phyloP scores from a whole-genome alignment of 192 early-diverging fungal genomes.

The Coemansia sp. region DNA sequence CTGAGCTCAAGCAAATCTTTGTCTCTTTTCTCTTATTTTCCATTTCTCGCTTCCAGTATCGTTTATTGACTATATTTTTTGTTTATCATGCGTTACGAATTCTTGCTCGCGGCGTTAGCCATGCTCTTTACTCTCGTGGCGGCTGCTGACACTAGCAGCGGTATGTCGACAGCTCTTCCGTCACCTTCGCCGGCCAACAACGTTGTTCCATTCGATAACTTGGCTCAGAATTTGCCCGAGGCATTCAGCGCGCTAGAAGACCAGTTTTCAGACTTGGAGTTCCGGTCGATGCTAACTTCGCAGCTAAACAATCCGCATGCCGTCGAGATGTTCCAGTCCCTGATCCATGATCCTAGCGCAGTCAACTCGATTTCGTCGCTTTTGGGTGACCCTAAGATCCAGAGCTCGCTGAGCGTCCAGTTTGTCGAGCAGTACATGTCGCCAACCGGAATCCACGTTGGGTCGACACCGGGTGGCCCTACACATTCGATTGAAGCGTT shows the following conservation, averaged over 20 bases:
- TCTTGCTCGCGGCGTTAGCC: neutral
- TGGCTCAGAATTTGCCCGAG: conserved; percentile 52
- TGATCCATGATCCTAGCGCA: conserved; percentile 47
- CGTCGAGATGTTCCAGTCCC: conserved; percentile 55
- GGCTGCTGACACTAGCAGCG: conserved; percentile 10
- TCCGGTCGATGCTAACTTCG: conserved; percentile 45
- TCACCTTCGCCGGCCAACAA: conserved; percentile 3
- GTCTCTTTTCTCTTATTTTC: neutral
- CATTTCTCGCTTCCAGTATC: neutral
- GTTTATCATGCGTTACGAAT: neutral
- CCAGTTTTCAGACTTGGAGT: conserved; percentile 41
- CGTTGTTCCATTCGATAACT: conserved; percentile 45
- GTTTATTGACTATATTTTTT: neutral
- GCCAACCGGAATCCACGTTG: conserved; percentile 1
- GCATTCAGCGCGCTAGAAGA: conserved; percentile 46
- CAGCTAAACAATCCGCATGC: conserved; percentile 53
- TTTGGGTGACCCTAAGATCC: conserved; percentile 45
- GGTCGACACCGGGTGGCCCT: neutral
- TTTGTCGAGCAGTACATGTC: conserved; percentile 46
- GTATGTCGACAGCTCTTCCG: neutral
- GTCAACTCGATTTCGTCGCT: conserved; percentile 46
- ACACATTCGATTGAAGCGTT: conserved; percentile 15
- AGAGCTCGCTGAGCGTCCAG: conserved; percentile 50
- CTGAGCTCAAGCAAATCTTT: neutral
- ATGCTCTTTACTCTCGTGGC: neutral